Evolutionary conservation across 2,329 filamentous ascomycete genomes (phyloP).

Genomic region (Elsinoe batatas): DNA sequence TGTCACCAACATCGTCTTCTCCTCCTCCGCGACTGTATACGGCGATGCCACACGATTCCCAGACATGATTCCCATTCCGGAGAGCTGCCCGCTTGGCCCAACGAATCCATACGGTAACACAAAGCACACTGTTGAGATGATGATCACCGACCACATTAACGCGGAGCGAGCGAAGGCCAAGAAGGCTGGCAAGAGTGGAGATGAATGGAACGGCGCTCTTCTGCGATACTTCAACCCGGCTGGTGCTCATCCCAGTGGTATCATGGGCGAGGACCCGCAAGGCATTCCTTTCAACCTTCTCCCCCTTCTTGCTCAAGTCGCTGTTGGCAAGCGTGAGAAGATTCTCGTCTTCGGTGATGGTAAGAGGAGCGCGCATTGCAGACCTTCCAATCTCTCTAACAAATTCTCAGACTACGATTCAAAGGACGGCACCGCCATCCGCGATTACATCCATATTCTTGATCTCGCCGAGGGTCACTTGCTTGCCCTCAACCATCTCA

Average conservation of each 20-base stretch:
- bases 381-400: constrained; percentile 20
- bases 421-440: constrained; percentile 83
- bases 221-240: constrained; percentile 97
- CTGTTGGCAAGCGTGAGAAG: constrained; percentile 89
- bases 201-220: constrained; percentile 86
- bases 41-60: constrained; percentile 92
- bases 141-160: constrained; percentile 85
- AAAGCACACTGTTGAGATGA: constrained; percentile 81
- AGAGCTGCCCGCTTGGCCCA: constrained; percentile 88
- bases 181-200: constrained; percentile 66
- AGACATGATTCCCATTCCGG: constrained; percentile 98
- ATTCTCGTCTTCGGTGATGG: constrained; percentile 88
- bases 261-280: constrained; percentile 97
- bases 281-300: constrained; percentile 94
- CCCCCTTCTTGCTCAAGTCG: constrained; percentile 87
- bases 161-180: constrained; percentile 73
- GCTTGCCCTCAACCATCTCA: constrained; percentile 81
- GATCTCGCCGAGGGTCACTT: constrained; percentile 82
- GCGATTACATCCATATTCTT: constrained; percentile 96
- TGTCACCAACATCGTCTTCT: constrained; percentile 96
- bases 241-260: constrained; percentile 83
- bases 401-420: constrained; percentile 68
- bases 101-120: constrained; percentile 98
- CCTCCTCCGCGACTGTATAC: constrained; percentile 94
- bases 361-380: constrained; percentile 30